Conservation (phyloP, 2,329 filamentous ascomycete genomes). For the Diaporthe citrichinensis region DNA sequence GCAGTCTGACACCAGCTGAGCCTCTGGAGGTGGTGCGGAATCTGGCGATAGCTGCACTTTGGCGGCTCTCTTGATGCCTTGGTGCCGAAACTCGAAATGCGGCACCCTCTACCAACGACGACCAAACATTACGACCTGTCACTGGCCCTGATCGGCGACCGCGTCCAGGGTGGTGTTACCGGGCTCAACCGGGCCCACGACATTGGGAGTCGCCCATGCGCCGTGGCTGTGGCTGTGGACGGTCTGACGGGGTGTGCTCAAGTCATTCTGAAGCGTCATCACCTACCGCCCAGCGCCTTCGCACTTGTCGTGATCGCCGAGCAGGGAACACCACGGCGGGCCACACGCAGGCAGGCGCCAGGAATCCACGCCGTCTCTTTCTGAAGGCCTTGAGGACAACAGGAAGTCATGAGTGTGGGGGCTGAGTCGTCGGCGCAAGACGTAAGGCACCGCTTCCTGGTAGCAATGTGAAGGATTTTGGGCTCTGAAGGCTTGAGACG, state of each 20-base stretch:
- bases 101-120: neutral
- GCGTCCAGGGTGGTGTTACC: conserved; percentile 7
- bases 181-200: neutral
- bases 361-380: neutral
- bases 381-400: neutral
- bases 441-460: neutral
- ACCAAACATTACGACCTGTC: neutral
- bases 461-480: conserved; percentile 16
- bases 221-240: conserved; percentile 26
- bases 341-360: neutral
- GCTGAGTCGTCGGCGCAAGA: conserved; percentile 15
- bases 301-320: conserved; percentile 3
- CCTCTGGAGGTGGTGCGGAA: neutral
- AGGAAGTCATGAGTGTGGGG: neutral
- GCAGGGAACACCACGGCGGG: conserved; percentile 5
- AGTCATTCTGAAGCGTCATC: conserved; percentile 16
- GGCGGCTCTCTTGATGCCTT: conserved; percentile 3
- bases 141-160: neutral
- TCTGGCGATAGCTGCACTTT: conserved; percentile 9
- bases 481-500: conserved; percentile 30
- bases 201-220: neutral
- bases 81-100: conserved; percentile 11
- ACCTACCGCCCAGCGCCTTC: neutral
- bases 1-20: conserved; percentile 32
- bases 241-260: neutral